Percentiles rank a stretch among this genome's conserved stretches.
These are phyloP conservation scores for Exidia glandulosa DNA, from an alignment of 768 basidiomycete genomes.

Conservation along the genomic window DNA sequence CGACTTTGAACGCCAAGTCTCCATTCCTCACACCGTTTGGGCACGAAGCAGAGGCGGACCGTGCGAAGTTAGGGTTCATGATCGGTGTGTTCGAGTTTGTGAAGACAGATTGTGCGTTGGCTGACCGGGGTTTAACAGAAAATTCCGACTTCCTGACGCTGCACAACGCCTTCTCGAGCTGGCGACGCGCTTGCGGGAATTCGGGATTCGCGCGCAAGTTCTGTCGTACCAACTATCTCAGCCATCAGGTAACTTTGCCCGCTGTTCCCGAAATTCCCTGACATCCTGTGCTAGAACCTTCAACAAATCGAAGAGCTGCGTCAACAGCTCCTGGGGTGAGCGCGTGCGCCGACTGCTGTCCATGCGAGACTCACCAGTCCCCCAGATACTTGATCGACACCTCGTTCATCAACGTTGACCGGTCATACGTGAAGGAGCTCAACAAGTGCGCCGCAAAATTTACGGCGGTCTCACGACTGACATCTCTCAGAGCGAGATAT, in stretches of 20 bases:
- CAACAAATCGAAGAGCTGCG: slow-evolving; percentile 94
- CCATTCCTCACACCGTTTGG: slow-evolving; percentile 89
- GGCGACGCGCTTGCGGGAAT: slow-evolving; percentile 68
- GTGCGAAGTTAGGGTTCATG: slow-evolving; percentile 71
- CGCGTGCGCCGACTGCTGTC: slow-evolving; percentile 10
- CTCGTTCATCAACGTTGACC: slow-evolving; percentile 63
- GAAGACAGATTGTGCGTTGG: no score
- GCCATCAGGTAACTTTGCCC: slow-evolving; percentile 50
- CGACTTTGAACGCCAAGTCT: slow-evolving; percentile 83
- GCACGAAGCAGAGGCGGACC: slow-evolving; percentile 74
- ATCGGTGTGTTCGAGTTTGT: slow-evolving; percentile 44
- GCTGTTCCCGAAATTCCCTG: not conserved
- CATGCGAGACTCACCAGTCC: slow-evolving; percentile 1
- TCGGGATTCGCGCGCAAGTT: slow-evolving; percentile 55
- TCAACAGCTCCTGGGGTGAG: slow-evolving; percentile 73
- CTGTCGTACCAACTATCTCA: slow-evolving; percentile 70
- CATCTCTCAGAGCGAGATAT: slow-evolving; percentile 50
- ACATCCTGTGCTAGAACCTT: slow-evolving; percentile 47
- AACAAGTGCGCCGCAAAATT: slow-evolving; percentile 34
- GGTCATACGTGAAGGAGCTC: slow-evolving; percentile 55
- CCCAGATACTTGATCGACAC: slow-evolving; percentile 80
- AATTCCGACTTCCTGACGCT: slow-evolving; percentile 93
- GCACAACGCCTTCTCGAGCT: slow-evolving; percentile 80
- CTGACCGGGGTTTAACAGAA: no score
- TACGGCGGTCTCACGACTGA: not conserved